Base-by-base conservation (phyloP, 257 asterid genomes). In the Lavandula angustifolia region DNA sequence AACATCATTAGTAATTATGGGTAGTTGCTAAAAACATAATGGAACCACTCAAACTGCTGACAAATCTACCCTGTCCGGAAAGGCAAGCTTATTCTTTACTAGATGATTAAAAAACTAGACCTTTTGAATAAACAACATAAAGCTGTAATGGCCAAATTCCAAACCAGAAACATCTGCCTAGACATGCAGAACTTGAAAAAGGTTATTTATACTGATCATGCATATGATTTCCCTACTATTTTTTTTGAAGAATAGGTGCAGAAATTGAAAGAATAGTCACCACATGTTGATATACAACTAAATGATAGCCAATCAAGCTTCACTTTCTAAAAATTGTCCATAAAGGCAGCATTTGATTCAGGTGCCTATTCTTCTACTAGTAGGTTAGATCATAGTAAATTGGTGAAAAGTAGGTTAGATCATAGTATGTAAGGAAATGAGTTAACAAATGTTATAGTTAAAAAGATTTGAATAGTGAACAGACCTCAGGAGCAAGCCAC, bases 401-500 rank as follows among this genome's bases (percentile, higher is more conserved):
- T n/a, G n/a, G n/a, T n/a, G n/a, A n/a, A n/a, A n/a, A n/a, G n/a
- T n/a, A n/a, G n/a, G n/a, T n/a, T n/a, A n/a, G n/a, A n/a, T n/a
- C n/a, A n/a, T 32, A 22, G 5, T 41, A 22, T 64, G 54, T 48
- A 57, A 46, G 59, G 38, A 54, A 32, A 68, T 46, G 55, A n/a
- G 64, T 41, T 29, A 64, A 63, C 67, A 67, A 52, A 31, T 14
- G 57, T 34, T 57, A 17, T 60, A 2, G 53, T 49, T 33, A 54
- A 47, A 49, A 7, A 40, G 22, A 56, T 54, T 33, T 0, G 22
- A 38, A 66, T 18, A 31, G 54, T 48, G 59, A 72, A 67, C 86
- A 75, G 69, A 94, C 99, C 99, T 94, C 99, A 4, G 99, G 99
- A 67, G 99, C 99, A 68, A 94, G 90, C 99, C 99, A 94, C 69